These are phyloP conservation scores for Emmonsia crescens DNA, from an alignment of 2,329 filamentous ascomycete species.

Conservation along the genomic window DNA sequence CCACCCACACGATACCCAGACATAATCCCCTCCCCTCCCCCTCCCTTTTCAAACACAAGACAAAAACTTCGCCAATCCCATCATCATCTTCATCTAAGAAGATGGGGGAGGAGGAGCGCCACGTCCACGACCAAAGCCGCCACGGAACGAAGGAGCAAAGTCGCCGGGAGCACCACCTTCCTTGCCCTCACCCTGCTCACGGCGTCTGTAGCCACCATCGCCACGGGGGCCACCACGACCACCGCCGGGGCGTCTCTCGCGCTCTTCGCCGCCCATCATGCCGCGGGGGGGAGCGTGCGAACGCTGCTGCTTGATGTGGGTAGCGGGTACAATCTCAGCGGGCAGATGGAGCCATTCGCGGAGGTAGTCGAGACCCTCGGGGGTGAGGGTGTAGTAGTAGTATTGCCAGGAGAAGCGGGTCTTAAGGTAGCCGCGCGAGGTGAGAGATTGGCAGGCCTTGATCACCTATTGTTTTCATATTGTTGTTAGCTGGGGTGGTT, in stretches of 20 bases:
- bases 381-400: constrained; percentile 99
- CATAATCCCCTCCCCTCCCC: neutral
- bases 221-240: constrained; percentile 67
- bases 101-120: constrained; percentile 51
- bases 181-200: constrained; percentile 77
- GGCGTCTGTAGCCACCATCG: constrained; percentile 84
- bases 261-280: constrained; percentile 84
- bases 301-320: constrained; percentile 99
- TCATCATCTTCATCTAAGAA: constrained; percentile 15
- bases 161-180: constrained; percentile 85
- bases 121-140: constrained; percentile 82
- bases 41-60: neutral
- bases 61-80: neutral
- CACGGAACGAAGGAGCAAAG: constrained; percentile 88
- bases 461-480: constrained; percentile 49
- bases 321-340: constrained; percentile 97
- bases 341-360: constrained; percentile 99
- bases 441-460: constrained; percentile 98
- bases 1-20: neutral
- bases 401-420: constrained; percentile 99
- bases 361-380: constrained; percentile 99
- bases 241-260: constrained; percentile 73
- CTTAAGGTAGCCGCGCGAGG: constrained; percentile 97
- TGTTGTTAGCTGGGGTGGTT: constrained; percentile 5
- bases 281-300: constrained; percentile 95